A percentile compares a stretch with the other conserved stretches of the same genome.
phyloP scores from a whole-genome alignment of 768 basidiomycete species.

The Trametes elegans region DNA sequence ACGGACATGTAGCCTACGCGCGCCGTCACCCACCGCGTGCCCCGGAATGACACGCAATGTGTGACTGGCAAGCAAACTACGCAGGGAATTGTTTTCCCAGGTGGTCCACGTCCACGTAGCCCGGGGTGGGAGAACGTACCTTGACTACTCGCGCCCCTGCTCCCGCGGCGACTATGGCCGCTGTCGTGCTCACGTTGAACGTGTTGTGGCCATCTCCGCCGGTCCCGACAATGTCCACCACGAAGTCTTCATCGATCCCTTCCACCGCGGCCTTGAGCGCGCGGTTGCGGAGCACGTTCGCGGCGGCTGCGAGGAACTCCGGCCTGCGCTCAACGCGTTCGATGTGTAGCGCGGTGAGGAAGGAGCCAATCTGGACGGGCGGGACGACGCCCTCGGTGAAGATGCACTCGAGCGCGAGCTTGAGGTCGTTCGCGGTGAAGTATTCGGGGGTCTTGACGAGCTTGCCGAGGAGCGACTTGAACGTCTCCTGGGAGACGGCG shows the following conservation, averaged over 20 bases:
- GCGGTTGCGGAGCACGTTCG: conserved; percentile 66
- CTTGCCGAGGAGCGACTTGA: conserved; percentile 75
- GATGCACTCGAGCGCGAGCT: conserved; percentile 68
- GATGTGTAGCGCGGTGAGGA: conserved; percentile 82
- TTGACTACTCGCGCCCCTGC: conserved; percentile 93
- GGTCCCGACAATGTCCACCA: conserved; percentile 84
- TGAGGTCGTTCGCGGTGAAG: conserved; percentile 77
- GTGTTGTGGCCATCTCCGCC: conserved; percentile 96
- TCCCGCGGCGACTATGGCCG: conserved; percentile 91
- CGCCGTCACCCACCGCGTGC: no score
- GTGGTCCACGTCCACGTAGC: background rate
- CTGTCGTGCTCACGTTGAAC: conserved; percentile 96
- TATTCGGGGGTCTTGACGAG: conserved; percentile 79
- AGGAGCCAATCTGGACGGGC: conserved; percentile 83
- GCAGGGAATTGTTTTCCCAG: background rate
- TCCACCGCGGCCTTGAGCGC: conserved; percentile 63
- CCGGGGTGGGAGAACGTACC: conserved; percentile 41
- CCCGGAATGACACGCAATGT: no score
- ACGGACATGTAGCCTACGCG: no score
- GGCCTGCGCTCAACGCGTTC: conserved; percentile 74
- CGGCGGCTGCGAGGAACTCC: conserved; percentile 77
- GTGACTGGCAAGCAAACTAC: no score
- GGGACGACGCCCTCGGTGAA: conserved; percentile 62
- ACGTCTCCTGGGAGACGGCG: conserved; percentile 43
- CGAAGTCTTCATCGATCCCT: conserved; percentile 57